Conservation (phyloP, 1,284 basidiomycete species). For the Rhodotorula sp. region DNA sequence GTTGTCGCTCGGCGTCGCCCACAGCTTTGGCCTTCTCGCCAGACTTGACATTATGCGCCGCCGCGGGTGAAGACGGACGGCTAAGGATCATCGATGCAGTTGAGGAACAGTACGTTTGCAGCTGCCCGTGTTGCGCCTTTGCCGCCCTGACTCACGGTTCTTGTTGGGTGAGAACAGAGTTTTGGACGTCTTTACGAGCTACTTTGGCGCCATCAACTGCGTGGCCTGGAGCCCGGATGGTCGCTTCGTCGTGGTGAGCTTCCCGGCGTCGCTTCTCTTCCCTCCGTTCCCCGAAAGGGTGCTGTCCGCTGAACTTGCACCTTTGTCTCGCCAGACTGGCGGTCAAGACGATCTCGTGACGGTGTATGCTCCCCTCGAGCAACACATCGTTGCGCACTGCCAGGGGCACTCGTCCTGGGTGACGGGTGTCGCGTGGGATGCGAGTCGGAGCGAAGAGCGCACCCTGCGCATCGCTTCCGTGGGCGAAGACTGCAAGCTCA, state of each 20-base stretch:
- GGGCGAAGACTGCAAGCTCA: conserved; percentile 89
- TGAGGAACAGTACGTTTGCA: conserved; percentile 67
- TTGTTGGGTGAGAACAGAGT: conserved; percentile 56
- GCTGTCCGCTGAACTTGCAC: neutral
- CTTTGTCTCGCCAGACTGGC: conserved; percentile 58
- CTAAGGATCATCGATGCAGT: conserved; percentile 79
- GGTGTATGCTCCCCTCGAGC: conserved; percentile 86
- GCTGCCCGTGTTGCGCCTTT: neutral
- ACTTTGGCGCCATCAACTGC: conserved; percentile 84
- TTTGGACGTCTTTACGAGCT: conserved; percentile 83
- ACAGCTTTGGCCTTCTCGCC: conserved; percentile 85
- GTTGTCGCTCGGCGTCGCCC: no score
- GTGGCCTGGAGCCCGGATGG: conserved; percentile 94
- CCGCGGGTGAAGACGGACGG: conserved; percentile 83
- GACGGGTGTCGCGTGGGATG: conserved; percentile 83
- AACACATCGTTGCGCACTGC: conserved; percentile 88
- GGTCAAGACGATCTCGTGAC: conserved; percentile 92
- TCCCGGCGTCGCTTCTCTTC: neutral
- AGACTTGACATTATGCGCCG: conserved; percentile 79
- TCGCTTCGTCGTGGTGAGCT: conserved; percentile 75
- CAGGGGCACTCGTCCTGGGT: conserved; percentile 96
- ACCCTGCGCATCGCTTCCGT: conserved; percentile 70
- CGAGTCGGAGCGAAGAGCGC: conserved; percentile 74
- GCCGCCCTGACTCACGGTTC: neutral
- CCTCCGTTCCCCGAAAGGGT: neutral